A percentile compares a stretch with the other conserved stretches of the same genome.
Evolutionary conservation across 805 yeast species (phyloP).

Genomic region (Starmera quercuum): DNA sequence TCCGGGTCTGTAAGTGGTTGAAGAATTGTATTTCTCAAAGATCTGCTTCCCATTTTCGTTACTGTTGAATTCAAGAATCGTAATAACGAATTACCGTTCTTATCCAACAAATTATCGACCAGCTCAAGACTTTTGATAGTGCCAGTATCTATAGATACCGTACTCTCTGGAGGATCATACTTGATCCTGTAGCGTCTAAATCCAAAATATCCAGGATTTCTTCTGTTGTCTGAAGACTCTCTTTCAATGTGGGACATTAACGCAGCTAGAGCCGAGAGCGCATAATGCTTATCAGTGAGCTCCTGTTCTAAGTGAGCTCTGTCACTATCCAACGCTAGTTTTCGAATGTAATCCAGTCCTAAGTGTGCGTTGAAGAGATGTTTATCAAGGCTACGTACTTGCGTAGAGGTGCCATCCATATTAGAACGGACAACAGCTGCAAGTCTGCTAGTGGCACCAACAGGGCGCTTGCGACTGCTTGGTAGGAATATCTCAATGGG

Average conservation of each 20-base stretch:
- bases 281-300: conserved; percentile 21
- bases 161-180: conserved; percentile 29
- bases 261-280: conserved; percentile 27
- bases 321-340: conserved; percentile 13
- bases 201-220: conserved; percentile 4
- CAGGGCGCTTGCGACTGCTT: conserved; percentile 17
- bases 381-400: conserved; percentile 18
- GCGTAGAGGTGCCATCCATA: conserved; percentile 14
- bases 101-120: conserved; percentile 24
- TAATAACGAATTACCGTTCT: conserved; percentile 25
- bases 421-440: conserved; percentile 28
- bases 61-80: conserved; percentile 30
- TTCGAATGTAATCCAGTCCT: conserved; percentile 17
- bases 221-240: no score
- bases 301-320: conserved; percentile 15
- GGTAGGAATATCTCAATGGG: conserved; percentile 32
- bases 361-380: conserved; percentile 17
- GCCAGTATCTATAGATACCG: conserved; percentile 34
- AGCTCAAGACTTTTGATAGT: conserved; percentile 33
- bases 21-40: conserved; percentile 32
- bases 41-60: conserved; percentile 40
- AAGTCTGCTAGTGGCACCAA: conserved; percentile 25
- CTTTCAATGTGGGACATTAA: conserved; percentile 5
- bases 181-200: conserved; percentile 28
- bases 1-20: conserved; percentile 37